These are phyloP conservation scores for Trametes punicea DNA, from an alignment of 768 basidiomycete genomes.

Conservation along the genomic window DNA sequence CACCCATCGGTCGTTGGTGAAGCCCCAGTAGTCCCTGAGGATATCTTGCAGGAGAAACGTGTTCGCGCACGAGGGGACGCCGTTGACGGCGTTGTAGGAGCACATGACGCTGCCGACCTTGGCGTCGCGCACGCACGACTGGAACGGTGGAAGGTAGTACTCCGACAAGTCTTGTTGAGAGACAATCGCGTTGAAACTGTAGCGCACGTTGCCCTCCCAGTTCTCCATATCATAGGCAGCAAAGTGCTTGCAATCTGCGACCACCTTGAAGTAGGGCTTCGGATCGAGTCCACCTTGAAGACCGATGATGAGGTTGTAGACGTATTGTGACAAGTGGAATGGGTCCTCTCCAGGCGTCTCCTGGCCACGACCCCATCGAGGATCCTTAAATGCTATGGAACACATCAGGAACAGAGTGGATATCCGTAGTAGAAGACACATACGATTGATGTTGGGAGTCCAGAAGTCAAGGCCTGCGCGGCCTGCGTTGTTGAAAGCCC, in stretches of 20 bases:
- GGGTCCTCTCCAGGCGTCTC: conserved; percentile 64
- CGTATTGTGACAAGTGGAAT: conserved; percentile 50
- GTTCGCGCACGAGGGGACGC: conserved; percentile 53
- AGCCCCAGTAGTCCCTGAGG: conserved; percentile 49
- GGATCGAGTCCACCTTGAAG: conserved; percentile 59
- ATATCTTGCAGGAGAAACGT: conserved; percentile 50
- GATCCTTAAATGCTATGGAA: conserved; percentile 48
- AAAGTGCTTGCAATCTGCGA: conserved; percentile 60
- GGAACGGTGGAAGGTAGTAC: conserved; percentile 55
- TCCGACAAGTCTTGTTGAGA: conserved; percentile 53
- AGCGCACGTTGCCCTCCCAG: conserved; percentile 50
- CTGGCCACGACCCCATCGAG: conserved; percentile 60
- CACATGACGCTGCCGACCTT: conserved; percentile 62
- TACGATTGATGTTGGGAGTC: conserved; percentile 46
- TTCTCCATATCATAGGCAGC: conserved; percentile 57
- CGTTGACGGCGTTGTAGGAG: conserved; percentile 61
- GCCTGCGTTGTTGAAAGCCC: conserved; percentile 54
- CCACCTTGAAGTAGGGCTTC: conserved; percentile 45
- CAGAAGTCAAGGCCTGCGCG: conserved; percentile 54
- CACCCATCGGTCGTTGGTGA: conserved; percentile 49
- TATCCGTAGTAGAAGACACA: background rate
- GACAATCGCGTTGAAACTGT: conserved; percentile 52
- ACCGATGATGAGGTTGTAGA: conserved; percentile 50
- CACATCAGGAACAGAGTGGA: background rate
- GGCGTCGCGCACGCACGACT: conserved; percentile 57